phyloP scores from a whole-genome alignment of 1,139 yeast genomes.

The Lipomyces yarrowii region DNA sequence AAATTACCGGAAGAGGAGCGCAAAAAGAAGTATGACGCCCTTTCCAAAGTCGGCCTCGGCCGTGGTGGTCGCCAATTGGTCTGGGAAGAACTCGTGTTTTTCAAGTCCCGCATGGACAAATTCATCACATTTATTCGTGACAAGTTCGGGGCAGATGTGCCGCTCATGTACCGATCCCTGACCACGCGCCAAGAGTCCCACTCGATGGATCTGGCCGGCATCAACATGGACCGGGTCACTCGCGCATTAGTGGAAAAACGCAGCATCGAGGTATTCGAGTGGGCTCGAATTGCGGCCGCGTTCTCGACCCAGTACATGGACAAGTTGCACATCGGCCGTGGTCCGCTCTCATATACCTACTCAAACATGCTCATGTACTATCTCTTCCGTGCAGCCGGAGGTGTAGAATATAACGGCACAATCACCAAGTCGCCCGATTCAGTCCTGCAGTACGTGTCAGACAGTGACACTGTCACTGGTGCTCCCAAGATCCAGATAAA shows the following conservation, averaged over 20 bases:
- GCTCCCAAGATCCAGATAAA: slow-evolving; percentile 11
- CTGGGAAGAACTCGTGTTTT: slow-evolving; percentile 26
- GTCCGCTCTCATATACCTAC: slow-evolving; percentile 16
- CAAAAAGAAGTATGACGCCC: background rate
- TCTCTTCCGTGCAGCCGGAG: slow-evolving; percentile 27
- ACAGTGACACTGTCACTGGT: background rate
- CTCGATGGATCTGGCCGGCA: slow-evolving; percentile 14
- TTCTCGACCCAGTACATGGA: slow-evolving; percentile 16
- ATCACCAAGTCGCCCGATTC: slow-evolving; percentile 16
- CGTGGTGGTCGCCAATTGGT: slow-evolving; percentile 15
- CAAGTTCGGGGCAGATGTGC: slow-evolving; percentile 14
- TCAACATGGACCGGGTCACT: slow-evolving; percentile 26
- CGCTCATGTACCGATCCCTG: slow-evolving; percentile 21
- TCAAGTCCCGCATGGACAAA: slow-evolving; percentile 13
- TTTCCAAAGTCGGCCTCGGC: slow-evolving; percentile 5
- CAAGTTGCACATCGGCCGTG: slow-evolving; percentile 14
- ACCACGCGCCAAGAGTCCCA: slow-evolving; percentile 23
- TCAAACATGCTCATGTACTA: slow-evolving; percentile 23
- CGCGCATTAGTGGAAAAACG: slow-evolving; percentile 11
- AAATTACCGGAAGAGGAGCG: background rate
- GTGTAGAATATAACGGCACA: slow-evolving; percentile 18
- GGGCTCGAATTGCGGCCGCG: slow-evolving; percentile 11
- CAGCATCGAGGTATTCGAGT: slow-evolving; percentile 25
- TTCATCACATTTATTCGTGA: slow-evolving; percentile 13
- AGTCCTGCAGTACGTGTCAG: slow-evolving; percentile 5